Evolutionary conservation across 2,329 filamentous ascomycete genomes (phyloP).

Genomic region (Ilyonectria destructans): DNA sequence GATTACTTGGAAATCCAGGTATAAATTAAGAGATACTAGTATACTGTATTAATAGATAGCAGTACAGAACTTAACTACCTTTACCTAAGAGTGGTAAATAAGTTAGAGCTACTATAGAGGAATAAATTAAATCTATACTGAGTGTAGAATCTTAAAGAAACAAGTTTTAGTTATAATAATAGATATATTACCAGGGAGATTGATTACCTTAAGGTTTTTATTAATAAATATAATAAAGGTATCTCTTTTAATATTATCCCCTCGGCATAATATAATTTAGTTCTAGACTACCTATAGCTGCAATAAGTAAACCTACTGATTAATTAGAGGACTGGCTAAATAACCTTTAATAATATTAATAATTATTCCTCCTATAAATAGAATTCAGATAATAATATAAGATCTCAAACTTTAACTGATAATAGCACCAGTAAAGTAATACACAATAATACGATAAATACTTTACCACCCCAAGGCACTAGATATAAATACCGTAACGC

Average conservation of each 20-base stretch:
- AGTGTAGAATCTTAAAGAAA: not conserved
- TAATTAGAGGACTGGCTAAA: not conserved
- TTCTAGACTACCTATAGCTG: not conserved
- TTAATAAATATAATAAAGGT: not conserved
- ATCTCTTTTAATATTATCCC: not conserved
- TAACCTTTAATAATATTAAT: not conserved
- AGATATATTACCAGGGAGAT: not conserved
- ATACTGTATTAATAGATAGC: not conserved
- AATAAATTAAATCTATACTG: not conserved
- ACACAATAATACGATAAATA: not conserved
- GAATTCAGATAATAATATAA: conserved; percentile 4
- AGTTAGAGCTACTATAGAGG: not conserved
- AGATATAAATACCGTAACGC: not conserved
- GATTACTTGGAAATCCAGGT: not conserved
- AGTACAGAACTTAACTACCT: conserved; percentile 4
- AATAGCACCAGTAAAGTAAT: not conserved
- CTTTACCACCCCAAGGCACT: not conserved
- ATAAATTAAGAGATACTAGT: conserved; percentile 4
- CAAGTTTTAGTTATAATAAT: conserved; percentile 4
- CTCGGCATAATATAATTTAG: not conserved
- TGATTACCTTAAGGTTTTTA: conserved; percentile 1
- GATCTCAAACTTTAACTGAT: not conserved
- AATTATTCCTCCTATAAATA: not conserved
- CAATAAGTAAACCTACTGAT: not conserved
- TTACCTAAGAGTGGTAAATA: conserved; percentile 7